phyloP scores from a whole-genome alignment of 495 filamentous ascomycete genomes.

The Terfezia boudieri region DNA sequence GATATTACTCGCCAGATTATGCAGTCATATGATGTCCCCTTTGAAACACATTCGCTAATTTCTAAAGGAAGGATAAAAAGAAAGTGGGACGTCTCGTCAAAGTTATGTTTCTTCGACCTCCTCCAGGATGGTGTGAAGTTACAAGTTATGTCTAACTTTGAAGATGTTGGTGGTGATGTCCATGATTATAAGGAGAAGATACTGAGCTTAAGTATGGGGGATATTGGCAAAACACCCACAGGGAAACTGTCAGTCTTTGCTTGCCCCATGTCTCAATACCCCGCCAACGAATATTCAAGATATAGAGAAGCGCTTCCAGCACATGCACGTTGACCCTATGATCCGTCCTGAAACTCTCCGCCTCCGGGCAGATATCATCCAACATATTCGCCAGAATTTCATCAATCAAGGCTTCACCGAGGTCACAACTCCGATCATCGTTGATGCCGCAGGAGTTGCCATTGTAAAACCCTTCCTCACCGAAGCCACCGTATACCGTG shows the following conservation, averaged over 20 bases:
- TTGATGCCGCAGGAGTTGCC: constrained; percentile 55
- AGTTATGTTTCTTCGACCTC: constrained; percentile 69
- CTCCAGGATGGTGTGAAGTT: constrained; percentile 42
- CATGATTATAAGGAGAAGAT: constrained; percentile 36
- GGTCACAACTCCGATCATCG: constrained; percentile 74
- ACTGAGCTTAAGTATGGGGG: constrained; percentile 41
- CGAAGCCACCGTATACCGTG: constrained; percentile 37
- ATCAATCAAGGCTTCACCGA: constrained; percentile 50
- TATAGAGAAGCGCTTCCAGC: constrained; percentile 39
- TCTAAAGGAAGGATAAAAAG: constrained; percentile 36
- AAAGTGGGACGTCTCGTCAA: constrained; percentile 24
- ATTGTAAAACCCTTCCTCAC: constrained; percentile 70
- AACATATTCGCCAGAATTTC: constrained; percentile 52
- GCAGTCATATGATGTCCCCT: too few species aligned
- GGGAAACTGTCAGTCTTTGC: constrained; percentile 62
- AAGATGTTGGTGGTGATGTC: constrained; percentile 27
- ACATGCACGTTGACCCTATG: constrained; percentile 64
- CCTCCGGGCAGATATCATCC: constrained; percentile 50
- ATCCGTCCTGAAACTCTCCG: constrained; percentile 43
- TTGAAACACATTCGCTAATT: not conserved
- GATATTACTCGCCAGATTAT: too few species aligned
- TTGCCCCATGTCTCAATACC: constrained; percentile 55
- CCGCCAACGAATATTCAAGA: constrained; percentile 42
- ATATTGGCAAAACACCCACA: constrained; percentile 47
- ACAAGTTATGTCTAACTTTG: constrained; percentile 51